Base-by-base conservation (phyloP, 768 basidiomycete species). In the Inosperma sp. region DNA sequence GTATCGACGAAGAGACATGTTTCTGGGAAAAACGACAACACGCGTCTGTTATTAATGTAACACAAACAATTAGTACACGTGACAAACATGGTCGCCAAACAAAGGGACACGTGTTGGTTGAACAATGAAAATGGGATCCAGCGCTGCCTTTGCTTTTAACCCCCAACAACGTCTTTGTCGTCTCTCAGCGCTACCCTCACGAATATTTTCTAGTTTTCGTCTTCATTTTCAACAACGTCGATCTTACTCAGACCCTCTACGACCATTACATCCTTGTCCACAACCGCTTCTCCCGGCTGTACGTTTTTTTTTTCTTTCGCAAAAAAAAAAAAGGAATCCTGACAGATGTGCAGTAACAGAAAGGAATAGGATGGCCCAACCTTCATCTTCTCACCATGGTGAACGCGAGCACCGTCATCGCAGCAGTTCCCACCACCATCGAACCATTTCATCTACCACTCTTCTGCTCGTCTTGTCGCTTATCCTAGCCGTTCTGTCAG, bases 401-500 rank as follows among this genome's bases (percentile, higher is more conserved):
- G 82, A 83, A 56, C 81, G 79, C 36, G 49, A 50, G 51, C 54
- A 65, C 70, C 78, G 66, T 45, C 67, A 83, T 57, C 79, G 82
- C 39, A 65, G 66, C 34, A 80, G 81, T 42, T 83, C 84, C 61
- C 88, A 85, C 63, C 86, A 89, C 52, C 83, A 86, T 60, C 77
- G 90, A 52, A 91, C 90, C 48, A 90, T 93, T 54, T 92, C 90
- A 7, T 92, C 90, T 12, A 93, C 90, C 0, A 93, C 90, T 12
- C 82, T 93, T 26, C 79, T 93, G 46, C 83, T 93, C 27, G 86
- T 92, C 43, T 77, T 93, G 34, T 92, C 90, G 9, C 82, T 93
- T 27, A 81, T 93, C 42, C 75, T 93, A 22, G 90, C 89, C 29
- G 88, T 91, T 19, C 77, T 93, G n/a, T 89, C 90, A 4, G 83